Base-by-base conservation (phyloP, 352 stramenopile species). In the Thraustotheca clavata region DNA sequence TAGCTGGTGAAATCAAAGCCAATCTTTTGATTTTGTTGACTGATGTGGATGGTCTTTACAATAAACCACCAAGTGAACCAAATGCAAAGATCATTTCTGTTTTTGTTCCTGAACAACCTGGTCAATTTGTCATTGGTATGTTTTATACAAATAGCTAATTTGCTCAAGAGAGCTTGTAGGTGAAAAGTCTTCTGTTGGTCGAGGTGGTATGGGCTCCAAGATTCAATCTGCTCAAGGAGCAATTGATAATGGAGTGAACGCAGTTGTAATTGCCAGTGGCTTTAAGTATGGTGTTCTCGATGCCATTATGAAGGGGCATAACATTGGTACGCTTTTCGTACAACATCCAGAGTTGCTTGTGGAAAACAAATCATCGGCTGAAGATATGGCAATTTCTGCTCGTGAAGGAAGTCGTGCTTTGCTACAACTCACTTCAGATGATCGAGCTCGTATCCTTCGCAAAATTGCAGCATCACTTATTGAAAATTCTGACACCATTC, bases 11-110 rank as follows among this genome's bases (percentile, higher is more conserved):
- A 69, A 94, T 98, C 69, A 80, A 87, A 35, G 95, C 94, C 12
- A 93, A 98, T 69, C 72, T 98, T 40, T 79, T 98, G 14, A 79
- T 99, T 49, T 69, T 99, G 54, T 85, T 99, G 39, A 99, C 96
- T 3, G 96, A 99, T 73, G 96, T 99, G 6, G 84, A 98, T 35
- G 96, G 95, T 11, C 85, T 99, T 2, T 99, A 97, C 81, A 91
- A 89, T 69, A 93, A 93, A 49, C 84, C 84, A 6, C 84, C 84
- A 2, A 80, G 34, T 8, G 80, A 91, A 29, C 80, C 82, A 11
- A 80, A 83, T 35, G 84, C 84, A 22, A 89, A 89, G 71, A 71
- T 93, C 57, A 88, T 93, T 57, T 78, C 82, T 4, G 71, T 87
- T 12, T 93, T 91, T 68, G 71, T 31, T 29, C 32, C 71, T 26